Evolutionary conservation across 2,329 filamentous ascomycete species (phyloP), one percentile per base, ranked within the genome.

Genomic region (Zymoseptoria passerinii): DNA sequence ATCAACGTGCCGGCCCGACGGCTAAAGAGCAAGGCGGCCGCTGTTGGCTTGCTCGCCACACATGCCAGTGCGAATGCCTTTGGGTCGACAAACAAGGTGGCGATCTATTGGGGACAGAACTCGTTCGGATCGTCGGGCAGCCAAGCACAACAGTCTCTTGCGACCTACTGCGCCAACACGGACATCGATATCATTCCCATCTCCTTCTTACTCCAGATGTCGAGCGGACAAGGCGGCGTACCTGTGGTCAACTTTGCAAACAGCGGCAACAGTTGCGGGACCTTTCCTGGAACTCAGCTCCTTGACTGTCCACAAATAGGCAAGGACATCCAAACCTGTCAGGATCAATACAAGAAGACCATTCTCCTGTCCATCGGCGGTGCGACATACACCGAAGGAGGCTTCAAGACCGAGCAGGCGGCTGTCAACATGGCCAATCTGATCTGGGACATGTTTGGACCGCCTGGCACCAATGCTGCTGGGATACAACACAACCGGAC

Each of bases 351-450:
- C 61, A 81, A 81, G 62, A 91, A 90, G 74, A 89, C 86, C 1
- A 85, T 91, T 63, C 70, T 89, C 50, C 77, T 91, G 8, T 90
- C 87, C 2, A 77, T 91, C 50, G 88, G 87, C 18, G 87, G 88
- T 29, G 83, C 83, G 2, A 86, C 85, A 1, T 88, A 89, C 71
- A 83, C 77, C 18, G 85, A 89, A 70, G 85, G 83, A 29, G 86
- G 86, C 27, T 89, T 89, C 75, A 67, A 72, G 44, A 80, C 77
- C n/a, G 65, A 75, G 1, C 63, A 72, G 0, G 79, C 76, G 0
- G 86, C 86, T 5, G 70, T 76, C 19, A 68, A 75, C 1, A 81
- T 81, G 2, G 88, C 87, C 0, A 73, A 86, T 56, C 76, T 80
- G 19, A 74, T 91, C 58, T 91, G 87, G 87, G 76, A 81, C 54